phyloP scores from a whole-genome alignment of 331 rosid species.

The Quercus lobata region DNA sequence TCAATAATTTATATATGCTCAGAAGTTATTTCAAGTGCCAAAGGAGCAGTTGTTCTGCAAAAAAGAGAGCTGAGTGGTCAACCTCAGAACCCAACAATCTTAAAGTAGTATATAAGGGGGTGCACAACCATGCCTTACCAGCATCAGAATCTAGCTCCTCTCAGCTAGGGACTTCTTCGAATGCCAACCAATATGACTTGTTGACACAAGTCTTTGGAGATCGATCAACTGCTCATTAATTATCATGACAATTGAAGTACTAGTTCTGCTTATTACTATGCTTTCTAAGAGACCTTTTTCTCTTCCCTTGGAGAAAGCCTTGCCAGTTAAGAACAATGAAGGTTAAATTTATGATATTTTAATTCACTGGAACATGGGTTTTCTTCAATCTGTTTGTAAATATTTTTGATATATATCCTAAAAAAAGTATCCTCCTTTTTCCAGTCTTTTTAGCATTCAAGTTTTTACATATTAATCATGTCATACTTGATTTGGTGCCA shows the following conservation, averaged over 20 bases:
- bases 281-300: too few species aligned
- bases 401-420: too few species aligned
- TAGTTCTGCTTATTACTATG: too few species aligned
- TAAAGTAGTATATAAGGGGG: not conserved
- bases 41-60: not conserved
- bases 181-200: not conserved
- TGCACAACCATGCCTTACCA: not conserved
- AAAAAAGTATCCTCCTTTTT: too few species aligned
- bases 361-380: too few species aligned
- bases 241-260: not conserved
- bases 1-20: not conserved
- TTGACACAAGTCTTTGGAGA: conserved; percentile 1
- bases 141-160: not conserved
- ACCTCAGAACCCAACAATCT: not conserved
- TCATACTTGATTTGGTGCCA: too few species aligned
- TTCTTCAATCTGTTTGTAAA: too few species aligned
- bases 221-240: not conserved
- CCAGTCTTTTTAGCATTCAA: too few species aligned
- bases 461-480: too few species aligned
- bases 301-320: too few species aligned
- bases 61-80: not conserved
- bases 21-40: conserved; percentile 1
- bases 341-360: too few species aligned
- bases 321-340: too few species aligned
- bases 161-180: not conserved